These are phyloP conservation scores for Talaromyces liani DNA, from an alignment of 495 filamentous ascomycete species.

Conservation along the genomic window DNA sequence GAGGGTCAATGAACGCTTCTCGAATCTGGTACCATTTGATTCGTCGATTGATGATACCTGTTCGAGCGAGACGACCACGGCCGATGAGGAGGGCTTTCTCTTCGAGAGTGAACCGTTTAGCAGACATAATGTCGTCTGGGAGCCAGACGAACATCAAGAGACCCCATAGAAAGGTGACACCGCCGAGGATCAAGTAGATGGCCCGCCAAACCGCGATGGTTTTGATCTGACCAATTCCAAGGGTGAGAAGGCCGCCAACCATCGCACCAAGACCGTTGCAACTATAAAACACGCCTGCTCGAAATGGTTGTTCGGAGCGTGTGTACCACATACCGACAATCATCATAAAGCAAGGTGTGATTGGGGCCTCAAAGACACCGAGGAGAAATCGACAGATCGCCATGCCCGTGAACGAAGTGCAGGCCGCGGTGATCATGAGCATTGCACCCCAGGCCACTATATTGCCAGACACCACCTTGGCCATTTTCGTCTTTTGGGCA, in stretches of 20 bases:
- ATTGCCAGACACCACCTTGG: conserved; percentile 22
- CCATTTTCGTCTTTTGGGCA: conserved; percentile 17
- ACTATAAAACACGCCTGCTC: conserved; percentile 32
- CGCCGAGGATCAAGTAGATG: conserved; percentile 32
- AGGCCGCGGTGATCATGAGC: conserved; percentile 21
- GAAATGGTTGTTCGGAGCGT: conserved; percentile 12
- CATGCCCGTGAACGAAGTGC: conserved; percentile 21
- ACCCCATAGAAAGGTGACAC: conserved; percentile 31
- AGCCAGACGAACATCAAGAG: conserved; percentile 28
- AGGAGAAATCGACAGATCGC: conserved; percentile 26
- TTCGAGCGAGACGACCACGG: conserved; percentile 28
- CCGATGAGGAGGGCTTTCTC: conserved; percentile 33
- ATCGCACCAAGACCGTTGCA: conserved; percentile 40
- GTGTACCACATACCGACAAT: conserved; percentile 16
- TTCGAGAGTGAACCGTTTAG: conserved; percentile 28
- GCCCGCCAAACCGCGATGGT: conserved; percentile 33
- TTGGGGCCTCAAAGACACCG: conserved; percentile 25
- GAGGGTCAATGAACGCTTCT: conserved; percentile 35
- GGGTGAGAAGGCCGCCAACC: conserved; percentile 42
- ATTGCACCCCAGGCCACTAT: conserved; percentile 26
- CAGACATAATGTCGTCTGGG: conserved; percentile 29
- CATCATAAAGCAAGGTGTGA: conserved; percentile 23
- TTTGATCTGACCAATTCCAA: conserved; percentile 41
- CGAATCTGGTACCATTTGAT: conserved; percentile 40
- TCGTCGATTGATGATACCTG: conserved; percentile 32